Evolutionary conservation across 331 rosid genomes (phyloP), one percentile per base, ranked within the genome.

Genomic region (Malus hybrid): DNA sequence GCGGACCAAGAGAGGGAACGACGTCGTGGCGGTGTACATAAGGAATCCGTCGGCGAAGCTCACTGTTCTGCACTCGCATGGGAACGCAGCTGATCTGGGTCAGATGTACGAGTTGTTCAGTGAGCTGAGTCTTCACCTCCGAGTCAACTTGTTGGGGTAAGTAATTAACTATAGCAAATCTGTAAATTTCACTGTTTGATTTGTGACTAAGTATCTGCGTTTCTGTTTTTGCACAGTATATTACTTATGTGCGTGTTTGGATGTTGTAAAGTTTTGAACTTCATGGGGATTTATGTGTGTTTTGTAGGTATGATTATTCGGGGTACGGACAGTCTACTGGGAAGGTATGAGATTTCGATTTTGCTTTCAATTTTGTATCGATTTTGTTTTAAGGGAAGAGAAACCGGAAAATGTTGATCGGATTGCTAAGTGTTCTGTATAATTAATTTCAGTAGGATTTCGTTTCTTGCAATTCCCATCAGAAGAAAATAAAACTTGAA

Each of bases 11-110:
- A 90, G 88, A 73, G 97, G 97, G 5, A 92, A 85, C 84, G 87
- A 72, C 71, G 80, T 94, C 69, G 92, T 87, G 18, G 97, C 97
- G 7, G 64, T 89, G 29, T 90, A 90, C 78, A 71, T 94, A 5
- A 84, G 62, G 77, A 87, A 94, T 72, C 87, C 89, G n/a, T 83
- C 87, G 32, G 97, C 99, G 26, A 79, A 91, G 55, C 74, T 90
- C 16, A 94, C 99, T 2, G 29, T 94, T 61, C 88, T 94, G 1
- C 89, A 90, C 73, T 94, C 99, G 2, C 99, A 94, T 64, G 99
- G 99, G 0, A 94, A 92, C 78, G 99, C 99, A 1, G 93, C 99
- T 78, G 96, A 92, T 94, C 90, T 94, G 82, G 97, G 97, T 68
- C 99, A 90, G 93, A 94, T 94, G 96, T 92, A 88, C 87, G 97